Conservation (phyloP, 225 moss, liverwort and hornwort genomes). For the Rhytidiadelphus loreus region DNA sequence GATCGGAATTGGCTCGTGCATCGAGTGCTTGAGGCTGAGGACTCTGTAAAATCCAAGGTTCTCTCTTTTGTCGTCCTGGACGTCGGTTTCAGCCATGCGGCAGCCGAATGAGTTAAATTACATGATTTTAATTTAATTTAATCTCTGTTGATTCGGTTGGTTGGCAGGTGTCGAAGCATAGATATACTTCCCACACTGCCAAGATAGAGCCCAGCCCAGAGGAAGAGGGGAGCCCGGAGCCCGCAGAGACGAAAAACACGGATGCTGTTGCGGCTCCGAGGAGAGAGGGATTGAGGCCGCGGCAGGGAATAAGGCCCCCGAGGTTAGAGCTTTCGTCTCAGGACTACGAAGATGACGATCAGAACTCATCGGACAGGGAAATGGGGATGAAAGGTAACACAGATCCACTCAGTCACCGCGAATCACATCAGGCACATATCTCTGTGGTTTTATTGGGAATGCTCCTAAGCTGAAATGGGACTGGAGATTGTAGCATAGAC, state of each 20-base stretch:
- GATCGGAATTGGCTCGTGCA: not conserved
- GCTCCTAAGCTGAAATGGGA: not conserved
- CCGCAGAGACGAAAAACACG: constrained; percentile 33
- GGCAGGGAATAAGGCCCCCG: constrained; percentile 45
- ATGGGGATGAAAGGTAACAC: constrained; percentile 35
- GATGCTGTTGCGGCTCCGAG: constrained; percentile 53
- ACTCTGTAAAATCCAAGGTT: not conserved
- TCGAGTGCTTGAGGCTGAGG: not conserved
- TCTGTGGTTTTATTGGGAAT: not conserved
- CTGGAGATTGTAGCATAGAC: not conserved
- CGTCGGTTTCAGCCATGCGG: not conserved
- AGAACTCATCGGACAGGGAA: constrained; percentile 49
- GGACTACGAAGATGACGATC: constrained; percentile 46
- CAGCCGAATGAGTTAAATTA: not conserved
- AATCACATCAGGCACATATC: not conserved
- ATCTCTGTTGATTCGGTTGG: not conserved
- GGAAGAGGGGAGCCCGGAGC: constrained; percentile 53
- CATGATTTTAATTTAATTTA: not conserved
- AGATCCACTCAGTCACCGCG: not conserved
- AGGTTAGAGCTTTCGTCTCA: constrained; percentile 55
- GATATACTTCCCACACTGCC: constrained; percentile 25
- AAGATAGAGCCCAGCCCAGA: constrained; percentile 45
- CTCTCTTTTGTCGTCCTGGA: not conserved
- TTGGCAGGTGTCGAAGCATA: constrained; percentile 34
- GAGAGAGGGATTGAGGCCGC: constrained; percentile 65